Evolutionary conservation across 2,329 filamentous ascomycete genomes (phyloP).

Genomic region (Cordyceps fumosorosea): DNA sequence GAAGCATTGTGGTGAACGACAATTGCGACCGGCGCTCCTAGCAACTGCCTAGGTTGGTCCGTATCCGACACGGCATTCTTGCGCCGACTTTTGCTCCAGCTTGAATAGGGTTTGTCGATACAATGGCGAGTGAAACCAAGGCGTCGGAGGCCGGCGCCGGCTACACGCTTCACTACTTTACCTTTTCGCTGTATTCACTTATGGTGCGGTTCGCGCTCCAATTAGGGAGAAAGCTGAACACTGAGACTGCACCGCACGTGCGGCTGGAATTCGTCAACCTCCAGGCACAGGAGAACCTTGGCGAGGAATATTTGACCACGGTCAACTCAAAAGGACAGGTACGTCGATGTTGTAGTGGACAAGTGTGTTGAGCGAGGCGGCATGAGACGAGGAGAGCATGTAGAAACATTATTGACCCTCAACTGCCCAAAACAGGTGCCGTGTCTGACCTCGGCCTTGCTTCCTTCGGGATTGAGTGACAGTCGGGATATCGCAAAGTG

Average conservation of each 20-base stretch:
- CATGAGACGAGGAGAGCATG: not conserved
- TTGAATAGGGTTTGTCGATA: not conserved
- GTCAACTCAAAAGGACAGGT: constrained; percentile 25
- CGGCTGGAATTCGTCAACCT: constrained; percentile 23
- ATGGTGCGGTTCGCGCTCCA: constrained; percentile 25
- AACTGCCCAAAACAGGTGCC: constrained; percentile 19
- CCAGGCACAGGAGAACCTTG: constrained; percentile 22
- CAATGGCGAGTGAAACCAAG: not conserved
- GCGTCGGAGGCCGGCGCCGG: constrained; percentile 1
- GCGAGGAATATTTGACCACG: constrained; percentile 22
- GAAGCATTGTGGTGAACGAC: not conserved
- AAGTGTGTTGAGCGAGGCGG: not conserved
- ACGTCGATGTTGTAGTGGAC: constrained; percentile 7
- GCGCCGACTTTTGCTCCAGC: not conserved
- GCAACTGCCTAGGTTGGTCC: not conserved
- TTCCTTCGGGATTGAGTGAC: constrained; percentile 20
- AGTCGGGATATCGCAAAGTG: constrained; percentile 23
- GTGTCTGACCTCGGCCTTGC: constrained; percentile 21
- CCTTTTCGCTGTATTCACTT: constrained; percentile 26
- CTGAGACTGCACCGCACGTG: constrained; percentile 20
- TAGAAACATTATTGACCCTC: not conserved
- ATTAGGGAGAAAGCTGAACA: constrained; percentile 20
- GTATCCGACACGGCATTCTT: not conserved
- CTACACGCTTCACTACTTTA: constrained; percentile 25
- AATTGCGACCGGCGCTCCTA: not conserved